These are phyloP conservation scores for Desmodesmus armatus DNA, from an alignment of 139 green algal species.

Conservation along the genomic window DNA sequence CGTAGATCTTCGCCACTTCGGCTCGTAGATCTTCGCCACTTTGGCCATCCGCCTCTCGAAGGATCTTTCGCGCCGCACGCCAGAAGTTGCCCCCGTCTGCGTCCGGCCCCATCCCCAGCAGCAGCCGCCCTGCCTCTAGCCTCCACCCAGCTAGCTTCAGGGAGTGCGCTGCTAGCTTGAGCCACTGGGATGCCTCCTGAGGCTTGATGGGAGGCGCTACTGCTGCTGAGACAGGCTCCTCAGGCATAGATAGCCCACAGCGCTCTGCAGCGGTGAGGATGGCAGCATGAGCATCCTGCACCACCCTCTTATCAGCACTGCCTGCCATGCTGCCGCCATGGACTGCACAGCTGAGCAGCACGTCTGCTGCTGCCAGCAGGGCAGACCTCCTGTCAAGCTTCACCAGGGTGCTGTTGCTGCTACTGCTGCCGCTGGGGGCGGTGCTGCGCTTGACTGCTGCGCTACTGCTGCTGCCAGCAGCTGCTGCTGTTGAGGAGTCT, in stretches of 20 bases:
- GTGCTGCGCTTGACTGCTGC: not conserved
- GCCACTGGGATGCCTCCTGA: slow-evolving; percentile 12
- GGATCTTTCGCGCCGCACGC: not conserved
- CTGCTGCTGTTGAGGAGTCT: slow-evolving; percentile 3
- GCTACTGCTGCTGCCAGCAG: not conserved
- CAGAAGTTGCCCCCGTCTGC: slow-evolving; percentile 29
- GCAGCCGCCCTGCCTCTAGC: slow-evolving; percentile 29
- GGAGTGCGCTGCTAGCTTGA: slow-evolving; percentile 24
- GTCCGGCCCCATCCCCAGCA: slow-evolving; percentile 18
- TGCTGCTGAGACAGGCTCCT: not conserved
- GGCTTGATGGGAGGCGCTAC: slow-evolving; percentile 24
- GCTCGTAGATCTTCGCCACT: not conserved
- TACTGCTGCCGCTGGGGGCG: not conserved
- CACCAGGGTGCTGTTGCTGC: slow-evolving; percentile 1
- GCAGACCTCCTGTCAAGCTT: no score
- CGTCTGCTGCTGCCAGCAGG: slow-evolving; percentile 28
- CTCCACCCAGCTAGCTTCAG: slow-evolving; percentile 8
- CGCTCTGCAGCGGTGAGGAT: slow-evolving; percentile 5
- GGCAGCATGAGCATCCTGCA: not conserved
- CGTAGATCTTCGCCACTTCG: slow-evolving; percentile 27
- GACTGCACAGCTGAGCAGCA: slow-evolving; percentile 42
- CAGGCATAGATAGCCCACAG: not conserved
- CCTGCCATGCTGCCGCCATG: not conserved
- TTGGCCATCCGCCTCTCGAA: not conserved
- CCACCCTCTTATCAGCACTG: no score